phyloP scores from a whole-genome alignment of 768 basidiomycete genomes.

The Cyathus striatus region DNA sequence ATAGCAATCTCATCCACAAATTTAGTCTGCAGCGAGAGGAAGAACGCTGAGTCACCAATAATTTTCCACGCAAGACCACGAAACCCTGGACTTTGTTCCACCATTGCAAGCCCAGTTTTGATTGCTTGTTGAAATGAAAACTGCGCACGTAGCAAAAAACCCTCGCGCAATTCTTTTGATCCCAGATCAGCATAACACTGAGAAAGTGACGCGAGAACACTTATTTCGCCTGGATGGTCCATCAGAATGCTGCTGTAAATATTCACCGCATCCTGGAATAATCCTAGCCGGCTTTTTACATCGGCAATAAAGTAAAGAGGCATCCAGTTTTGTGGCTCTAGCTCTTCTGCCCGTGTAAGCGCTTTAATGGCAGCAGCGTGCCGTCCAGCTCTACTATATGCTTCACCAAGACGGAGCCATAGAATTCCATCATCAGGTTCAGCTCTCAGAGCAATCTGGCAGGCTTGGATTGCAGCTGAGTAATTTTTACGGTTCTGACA shows the following conservation, averaged over 20 bases:
- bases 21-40: constrained; percentile 49
- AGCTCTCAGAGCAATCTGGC: constrained; percentile 82
- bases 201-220: constrained; percentile 65
- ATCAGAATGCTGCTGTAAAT: constrained; percentile 55
- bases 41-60: constrained; percentile 69
- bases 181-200: constrained; percentile 73
- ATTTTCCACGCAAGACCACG: constrained; percentile 80
- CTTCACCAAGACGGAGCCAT: constrained; percentile 93
- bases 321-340: constrained; percentile 79
- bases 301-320: constrained; percentile 81
- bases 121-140: constrained; percentile 65
- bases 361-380: constrained; percentile 89
- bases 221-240: constrained; percentile 59
- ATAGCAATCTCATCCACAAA: constrained; percentile 42
- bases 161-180: constrained; percentile 53
- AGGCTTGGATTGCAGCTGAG: constrained; percentile 69
- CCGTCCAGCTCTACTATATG: constrained; percentile 84
- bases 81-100: constrained; percentile 55
- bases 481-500: constrained; percentile 65
- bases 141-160: constrained; percentile 73
- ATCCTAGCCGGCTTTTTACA: constrained; percentile 73
- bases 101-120: constrained; percentile 37
- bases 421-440: constrained; percentile 70
- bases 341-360: constrained; percentile 65
- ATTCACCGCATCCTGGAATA: constrained; percentile 69